Base-by-base conservation (phyloP, 2,329 filamentous ascomycete genomes). In the Colletotrichum phormii region DNA sequence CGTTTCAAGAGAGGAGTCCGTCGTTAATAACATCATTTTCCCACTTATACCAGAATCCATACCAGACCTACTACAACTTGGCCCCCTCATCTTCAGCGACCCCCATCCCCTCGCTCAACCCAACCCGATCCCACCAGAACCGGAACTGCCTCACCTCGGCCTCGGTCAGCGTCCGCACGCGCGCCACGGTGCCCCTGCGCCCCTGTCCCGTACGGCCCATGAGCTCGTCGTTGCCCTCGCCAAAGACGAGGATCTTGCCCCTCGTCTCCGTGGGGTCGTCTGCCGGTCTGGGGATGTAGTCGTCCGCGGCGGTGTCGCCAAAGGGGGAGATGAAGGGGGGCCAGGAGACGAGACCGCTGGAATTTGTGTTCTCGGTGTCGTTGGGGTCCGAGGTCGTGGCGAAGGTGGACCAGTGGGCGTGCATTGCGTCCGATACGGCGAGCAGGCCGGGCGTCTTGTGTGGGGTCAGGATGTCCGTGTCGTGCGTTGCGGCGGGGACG, bases 81-180 rank as follows among this genome's bases (percentile, higher is more conserved):
- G 66, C 13, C 22, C 35, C 60, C 3, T 65, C 37, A 13, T 57
- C 22, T 13, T 55, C 62, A 12, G 51, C 62, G 11, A 62, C 63
- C 5, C 82, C 84, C 71, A 81, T 81, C 8, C 85, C 86, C 76
- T 89, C 80, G 75, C 86, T 88, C 61, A 86, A 76, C 69, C 83
- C 79, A 24, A 87, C 86, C 72, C 86, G 85, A 13, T 84, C 83
- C 88, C 89, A 92, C 91, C 91, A 93, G 78, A 90, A 93, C 13
- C 81, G 79, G 76, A 88, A 90, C 77, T 89, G 86, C 63, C 84
- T 79, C 65, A 80, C 80, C 72, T 89, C 87, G 72, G 82, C 82
- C 4, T 78, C 79, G 26, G 83, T 88, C 81, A 85, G 78, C 67
- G 63, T 80, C 74, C 83, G 79, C 66, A 86, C 80, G 67, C 84